Evolutionary conservation across 345 rosid genomes (phyloP), one percentile per base, ranked within the genome.

Genomic region (Populus alba): DNA sequence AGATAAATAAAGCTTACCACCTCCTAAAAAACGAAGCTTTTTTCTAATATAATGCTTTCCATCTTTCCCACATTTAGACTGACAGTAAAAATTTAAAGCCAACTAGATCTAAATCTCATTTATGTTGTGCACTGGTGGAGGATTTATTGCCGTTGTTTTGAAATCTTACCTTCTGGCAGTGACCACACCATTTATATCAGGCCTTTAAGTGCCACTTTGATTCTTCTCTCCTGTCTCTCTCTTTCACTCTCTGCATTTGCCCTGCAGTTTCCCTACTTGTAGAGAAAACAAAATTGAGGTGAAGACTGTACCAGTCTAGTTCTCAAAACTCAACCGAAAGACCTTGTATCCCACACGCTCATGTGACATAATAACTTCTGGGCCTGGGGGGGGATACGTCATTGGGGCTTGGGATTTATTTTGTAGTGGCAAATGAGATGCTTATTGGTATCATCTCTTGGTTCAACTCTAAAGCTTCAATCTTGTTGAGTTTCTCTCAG

Each of bases 401-500:
- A 17, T 22, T 27, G 71, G 63, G 13, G 35, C 55, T 76, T 71
- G 79, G 49, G 51, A 69, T 75, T 57, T 59, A 9, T 57, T 45
- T 77, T 73, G 22, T 47, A 70, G 75, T 12, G 70, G 73, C 83
- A 47, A 62, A 74, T 81, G 82, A 74, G 79, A 49, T 78, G 71
- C 27, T 69, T 74, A 68, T 8, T 57, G 70, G 41, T 3, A 67
- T 15, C 39, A 18, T n/a, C 80, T 67, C 63, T 72, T 67, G 62
- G 67, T 85, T 78, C 77, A 76, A 70, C 5, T 63, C 29, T 66
- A 75, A 83, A 84, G 82, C 66, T 74, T 7, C 76, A 76, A 78
- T 63, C 82, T 88, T 85, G 75, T 65, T 77, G 78, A 85, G 79
- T 79, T 62, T 62, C 61, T 73, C 55, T 49, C 23, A 6, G 39